A percentile compares a stretch with the other conserved stretches of the same genome.
Conservation (phyloP, 345 rosid species). For the Euphorbia peplus region DNA sequence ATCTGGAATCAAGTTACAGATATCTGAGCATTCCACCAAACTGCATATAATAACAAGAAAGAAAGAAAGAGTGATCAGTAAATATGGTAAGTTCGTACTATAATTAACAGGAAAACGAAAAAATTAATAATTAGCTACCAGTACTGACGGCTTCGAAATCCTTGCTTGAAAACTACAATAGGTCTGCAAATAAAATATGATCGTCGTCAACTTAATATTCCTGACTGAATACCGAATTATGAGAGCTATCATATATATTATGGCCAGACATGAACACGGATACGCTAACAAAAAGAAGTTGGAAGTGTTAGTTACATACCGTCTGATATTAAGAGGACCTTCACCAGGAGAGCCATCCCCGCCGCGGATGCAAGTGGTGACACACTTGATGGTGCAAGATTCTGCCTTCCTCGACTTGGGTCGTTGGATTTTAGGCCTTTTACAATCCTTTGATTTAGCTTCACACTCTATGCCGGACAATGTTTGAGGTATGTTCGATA, state of each 20-base stretch:
- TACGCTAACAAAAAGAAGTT: no score
- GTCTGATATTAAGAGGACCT: slow-evolving; percentile 75
- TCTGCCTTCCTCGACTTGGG: slow-evolving; percentile 88
- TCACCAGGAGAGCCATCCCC: slow-evolving; percentile 85
- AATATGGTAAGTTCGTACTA: no score
- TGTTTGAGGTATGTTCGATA: slow-evolving; percentile 70
- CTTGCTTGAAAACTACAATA: slow-evolving; percentile 78
- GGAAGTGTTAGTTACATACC: no score
- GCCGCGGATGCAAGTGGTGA: slow-evolving; percentile 71
- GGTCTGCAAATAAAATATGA: slow-evolving; percentile 44
- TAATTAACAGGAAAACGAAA: no score
- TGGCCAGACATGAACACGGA: no score
- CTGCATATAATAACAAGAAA: slow-evolving; percentile 32
- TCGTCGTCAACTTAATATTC: no score
- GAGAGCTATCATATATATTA: no score
- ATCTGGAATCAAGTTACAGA: slow-evolving; percentile 82
- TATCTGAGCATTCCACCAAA: slow-evolving; percentile 89
- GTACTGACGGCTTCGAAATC: slow-evolving; percentile 84
- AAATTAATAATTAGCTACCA: slow-evolving; percentile 41
- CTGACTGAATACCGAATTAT: no score
- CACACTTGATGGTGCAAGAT: slow-evolving; percentile 76
- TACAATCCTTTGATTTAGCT: slow-evolving; percentile 47
- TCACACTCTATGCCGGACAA: slow-evolving; percentile 65
- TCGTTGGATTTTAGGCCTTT: slow-evolving; percentile 70
- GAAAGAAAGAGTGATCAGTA: no score